These are phyloP conservation scores for Lumnitzera littorea DNA, from an alignment of 345 rosid species.

Conservation along the genomic window DNA sequence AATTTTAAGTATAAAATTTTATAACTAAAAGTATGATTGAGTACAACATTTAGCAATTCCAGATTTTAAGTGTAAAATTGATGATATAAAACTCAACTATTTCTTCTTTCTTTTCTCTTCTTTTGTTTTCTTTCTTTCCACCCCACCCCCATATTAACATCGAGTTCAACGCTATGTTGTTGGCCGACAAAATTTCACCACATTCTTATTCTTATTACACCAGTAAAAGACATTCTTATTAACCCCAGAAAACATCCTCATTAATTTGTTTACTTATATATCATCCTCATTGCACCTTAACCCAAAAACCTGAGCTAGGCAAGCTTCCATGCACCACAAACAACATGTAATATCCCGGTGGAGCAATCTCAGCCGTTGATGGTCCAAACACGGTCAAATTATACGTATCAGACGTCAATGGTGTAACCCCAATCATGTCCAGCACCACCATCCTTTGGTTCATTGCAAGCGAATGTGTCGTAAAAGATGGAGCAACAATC, in stretches of 20 bases:
- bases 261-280: too few relatives aligned
- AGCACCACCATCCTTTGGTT: constrained; percentile 78
- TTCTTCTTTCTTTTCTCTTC: constrained; percentile 4
- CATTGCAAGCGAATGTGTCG: constrained; percentile 73
- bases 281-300: constrained; percentile 33
- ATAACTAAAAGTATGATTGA: too few relatives aligned
- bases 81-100: not conserved
- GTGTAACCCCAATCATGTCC: constrained; percentile 14
- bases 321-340: constrained; percentile 57
- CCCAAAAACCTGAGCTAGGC: constrained; percentile 76
- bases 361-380: constrained; percentile 45
- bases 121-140: too few relatives aligned
- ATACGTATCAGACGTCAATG: constrained; percentile 4
- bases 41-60: too few relatives aligned
- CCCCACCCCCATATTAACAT: too few relatives aligned
- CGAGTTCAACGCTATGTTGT: too few relatives aligned
- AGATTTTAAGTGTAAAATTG: too few relatives aligned
- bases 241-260: too few relatives aligned
- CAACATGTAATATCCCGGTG: constrained; percentile 71
- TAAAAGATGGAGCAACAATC: constrained; percentile 62
- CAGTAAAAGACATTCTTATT: too few relatives aligned
- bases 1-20: too few relatives aligned
- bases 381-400: constrained; percentile 32
- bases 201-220: too few relatives aligned
- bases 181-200: too few relatives aligned